Evolutionary conservation across 1,284 basidiomycete genomes (phyloP), one percentile per base, ranked within the genome.

Genomic region (Moniliella sp.): DNA sequence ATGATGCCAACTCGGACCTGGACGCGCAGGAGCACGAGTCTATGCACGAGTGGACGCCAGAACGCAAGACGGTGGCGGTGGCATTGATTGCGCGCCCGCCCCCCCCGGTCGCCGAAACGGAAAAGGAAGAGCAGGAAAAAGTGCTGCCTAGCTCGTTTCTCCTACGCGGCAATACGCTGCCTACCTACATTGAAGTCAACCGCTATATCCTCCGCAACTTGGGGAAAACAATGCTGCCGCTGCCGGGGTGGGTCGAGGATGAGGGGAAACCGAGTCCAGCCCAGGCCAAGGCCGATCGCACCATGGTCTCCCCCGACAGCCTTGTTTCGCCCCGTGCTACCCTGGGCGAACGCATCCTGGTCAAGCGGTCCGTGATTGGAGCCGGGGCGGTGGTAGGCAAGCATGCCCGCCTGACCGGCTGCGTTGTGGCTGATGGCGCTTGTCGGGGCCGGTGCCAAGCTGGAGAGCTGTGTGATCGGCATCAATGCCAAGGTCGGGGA

Each of bases 291-390:
- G 25, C 32, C 13, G 31, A 27, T 7, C 76, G 74, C 43, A 75
- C 78, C 1, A 78, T 79, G 46, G 78, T 93, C 44, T 84, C 82
- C 1, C 64, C 70, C 2, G 86, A 93, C 61, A 78, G 75, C 8
- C 69, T 82, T 35, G 66, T 94, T 9, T 80, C 78, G 4, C 72
- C 74, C 28, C 80, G 76, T 2, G 78, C 78, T 5, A 72, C 73
- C 32, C 67, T 94, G 4, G 76, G 75, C 4, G 86, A 93, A 54
- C 73, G 75, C 27, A 73, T 78, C 12, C 75, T 67, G 18, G 75
- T 97, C 61, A 94, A 93, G 61, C 76, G 76, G 44, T 78, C 76
- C 5, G 70, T 86, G 14, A 71, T 94, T 15, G 88, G 88, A 3
- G 70, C 75, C 38, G 81, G 86, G 51, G 88, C 82, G 49, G 63